phyloP scores from a whole-genome alignment of 441 rosid species.

The Corymbia citriodora region DNA sequence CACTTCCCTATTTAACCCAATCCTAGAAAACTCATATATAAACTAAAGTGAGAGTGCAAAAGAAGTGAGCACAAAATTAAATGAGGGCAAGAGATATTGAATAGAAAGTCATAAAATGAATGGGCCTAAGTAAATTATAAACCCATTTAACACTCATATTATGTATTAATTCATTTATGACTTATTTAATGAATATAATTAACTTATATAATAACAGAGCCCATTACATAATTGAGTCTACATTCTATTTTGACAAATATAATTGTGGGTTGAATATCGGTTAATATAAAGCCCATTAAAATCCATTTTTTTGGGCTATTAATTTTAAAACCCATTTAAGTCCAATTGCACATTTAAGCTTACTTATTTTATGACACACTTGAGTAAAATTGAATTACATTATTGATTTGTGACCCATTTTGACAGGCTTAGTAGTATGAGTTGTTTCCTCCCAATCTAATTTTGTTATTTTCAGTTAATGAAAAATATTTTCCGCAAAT shows the following conservation, averaged over 20 bases:
- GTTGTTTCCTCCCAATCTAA: neutral
- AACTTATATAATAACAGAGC: fast-evolving
- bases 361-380: neutral
- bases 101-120: neutral
- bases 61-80: neutral
- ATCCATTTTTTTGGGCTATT: neutral
- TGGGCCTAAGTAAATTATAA: neutral
- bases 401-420: too few relatives aligned
- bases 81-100: neutral
- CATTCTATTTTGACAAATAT: too few relatives aligned
- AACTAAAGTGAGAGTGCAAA: fast-evolving
- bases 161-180: too few relatives aligned
- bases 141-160: neutral
- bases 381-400: too few relatives aligned
- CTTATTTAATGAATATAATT: fast-evolving
- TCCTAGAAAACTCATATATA: neutral
- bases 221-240: fast-evolving
- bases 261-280: neutral
- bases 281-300: neutral
- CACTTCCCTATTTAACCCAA: too few relatives aligned
- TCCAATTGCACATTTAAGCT: neutral
- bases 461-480: neutral
- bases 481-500: neutral
- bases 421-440: neutral
- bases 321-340: neutral